Evolutionary conservation across 2,329 filamentous ascomycete genomes (phyloP), one percentile per base, ranked within the genome.

Genomic region (Gyromitra esculenta): DNA sequence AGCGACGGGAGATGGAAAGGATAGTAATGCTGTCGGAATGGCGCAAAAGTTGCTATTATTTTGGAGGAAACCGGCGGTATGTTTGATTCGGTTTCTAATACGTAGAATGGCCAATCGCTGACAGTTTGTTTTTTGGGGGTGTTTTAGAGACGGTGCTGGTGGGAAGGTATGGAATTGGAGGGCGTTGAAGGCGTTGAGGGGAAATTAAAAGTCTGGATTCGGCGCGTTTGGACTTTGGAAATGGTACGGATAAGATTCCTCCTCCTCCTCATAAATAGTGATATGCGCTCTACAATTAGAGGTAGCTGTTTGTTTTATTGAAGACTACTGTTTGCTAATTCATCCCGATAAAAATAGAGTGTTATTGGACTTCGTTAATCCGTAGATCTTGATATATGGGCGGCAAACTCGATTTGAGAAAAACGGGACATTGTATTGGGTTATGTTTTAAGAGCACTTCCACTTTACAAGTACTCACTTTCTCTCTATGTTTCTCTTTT

Each of bases 31-130:
- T 0, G 93, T 98, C 18, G 95, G 95, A 67, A 99, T 99, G 96
- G 96, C 96, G 11, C 96, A 99, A 84, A 99, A 99, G 85, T 88
- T 99, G 60, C 87, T 99, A 13, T 88, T 99, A 2, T 99, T 99
- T 86, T 99, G 96, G 96, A 89, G 96, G 80, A 99, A 99, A 85
- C 96, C 96, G 15, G 96, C 96, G 13, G 80, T 81, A 81, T 71
- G 75, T 59, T 41, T 48, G 1, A 1, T 59, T 15, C 41, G n/a
- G 21, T 64, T 54, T 8, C 15, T 1, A 9, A 15, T 48, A n/a
- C 48, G 63, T 37, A 41, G 35, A 25, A 54, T 43, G 25, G 57
- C 59, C 5, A 35, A 21, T 50, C 57, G 18, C 39, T 56, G 37
- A 68, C 52, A 5, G n/a, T 45, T 31, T 18, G 21, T 37, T 41